These are phyloP conservation scores for Xylaria venustula DNA, from an alignment of 495 filamentous ascomycete genomes.

Conservation along the genomic window DNA sequence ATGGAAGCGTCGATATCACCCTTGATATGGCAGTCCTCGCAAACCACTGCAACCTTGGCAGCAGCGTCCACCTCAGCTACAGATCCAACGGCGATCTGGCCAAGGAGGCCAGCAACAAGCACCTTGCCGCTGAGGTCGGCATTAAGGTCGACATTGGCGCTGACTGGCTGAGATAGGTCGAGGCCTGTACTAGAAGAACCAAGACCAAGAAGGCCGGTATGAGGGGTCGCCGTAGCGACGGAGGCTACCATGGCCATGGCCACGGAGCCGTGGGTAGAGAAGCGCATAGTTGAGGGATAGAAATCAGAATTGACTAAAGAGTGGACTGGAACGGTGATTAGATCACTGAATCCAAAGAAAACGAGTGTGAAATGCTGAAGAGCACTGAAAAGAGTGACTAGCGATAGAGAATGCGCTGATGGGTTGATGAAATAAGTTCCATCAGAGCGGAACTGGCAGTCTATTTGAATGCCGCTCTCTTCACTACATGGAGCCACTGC, in stretches of 20 bases:
- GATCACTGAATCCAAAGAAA: slow-evolving; percentile 24
- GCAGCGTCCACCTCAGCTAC: slow-evolving; percentile 20
- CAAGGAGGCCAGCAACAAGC: slow-evolving; percentile 26
- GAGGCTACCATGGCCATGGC: slow-evolving; percentile 32
- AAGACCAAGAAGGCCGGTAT: not conserved
- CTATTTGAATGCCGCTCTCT: slow-evolving; percentile 28
- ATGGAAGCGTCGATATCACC: slow-evolving; percentile 36
- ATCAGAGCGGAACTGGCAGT: slow-evolving; percentile 17
- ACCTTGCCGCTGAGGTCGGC: slow-evolving; percentile 26
- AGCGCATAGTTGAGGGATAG: slow-evolving; percentile 23
- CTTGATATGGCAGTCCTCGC: slow-evolving; percentile 35
- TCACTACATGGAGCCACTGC: not conserved
- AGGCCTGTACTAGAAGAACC: not conserved
- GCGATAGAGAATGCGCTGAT: slow-evolving; percentile 29
- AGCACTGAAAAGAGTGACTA: slow-evolving; percentile 30
- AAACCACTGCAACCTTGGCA: slow-evolving; percentile 26
- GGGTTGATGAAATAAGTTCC: slow-evolving; percentile 4
- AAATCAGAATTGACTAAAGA: slow-evolving; percentile 28
- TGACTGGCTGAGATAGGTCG: slow-evolving; percentile 26
- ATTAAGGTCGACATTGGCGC: slow-evolving; percentile 22
- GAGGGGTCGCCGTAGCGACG: slow-evolving; percentile 25
- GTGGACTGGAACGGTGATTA: slow-evolving; percentile 28
- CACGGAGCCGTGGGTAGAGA: slow-evolving; percentile 31
- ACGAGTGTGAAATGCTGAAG: slow-evolving; percentile 28
- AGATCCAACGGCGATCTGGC: slow-evolving; percentile 21